These are phyloP conservation scores for Daldinia caldariorum DNA, from an alignment of 495 filamentous ascomycete genomes.

Conservation along the genomic window DNA sequence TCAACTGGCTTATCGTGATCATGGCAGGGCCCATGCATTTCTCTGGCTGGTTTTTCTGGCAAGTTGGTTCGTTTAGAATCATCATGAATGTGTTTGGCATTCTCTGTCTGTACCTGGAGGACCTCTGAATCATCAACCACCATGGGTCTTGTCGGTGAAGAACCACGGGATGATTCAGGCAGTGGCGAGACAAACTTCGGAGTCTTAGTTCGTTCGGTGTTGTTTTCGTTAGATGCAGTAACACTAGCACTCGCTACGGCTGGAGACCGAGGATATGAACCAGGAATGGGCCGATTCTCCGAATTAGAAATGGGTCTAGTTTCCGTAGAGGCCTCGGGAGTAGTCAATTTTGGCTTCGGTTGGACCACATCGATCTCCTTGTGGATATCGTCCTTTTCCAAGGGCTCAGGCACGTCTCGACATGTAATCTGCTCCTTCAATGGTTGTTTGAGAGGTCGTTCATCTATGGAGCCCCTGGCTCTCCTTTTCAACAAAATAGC, in stretches of 20 bases:
- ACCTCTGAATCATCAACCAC: conserved; percentile 27
- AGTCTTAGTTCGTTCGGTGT: background rate
- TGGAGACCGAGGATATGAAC: conserved; percentile 37
- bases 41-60: background rate
- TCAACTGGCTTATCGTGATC: background rate
- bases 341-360: conserved; percentile 5
- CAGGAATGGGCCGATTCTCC: conserved; percentile 10
- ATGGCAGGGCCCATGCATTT: background rate
- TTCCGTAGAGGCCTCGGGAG: background rate
- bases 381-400: background rate
- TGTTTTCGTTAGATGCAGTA: background rate
- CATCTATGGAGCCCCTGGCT: background rate
- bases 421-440: conserved; percentile 8
- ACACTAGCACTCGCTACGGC: background rate
- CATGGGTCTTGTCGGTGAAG: conserved; percentile 24
- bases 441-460: conserved; percentile 2
- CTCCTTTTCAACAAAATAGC: conserved; percentile 8
- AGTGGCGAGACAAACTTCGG: conserved; percentile 30
- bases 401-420: background rate
- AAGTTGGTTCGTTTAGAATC: background rate
- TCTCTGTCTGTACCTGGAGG: background rate
- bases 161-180: conserved; percentile 5
- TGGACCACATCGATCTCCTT: background rate
- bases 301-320: conserved; percentile 5
- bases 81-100: background rate